Evolutionary conservation across 192 early-diverging fungal genomes (phyloP).

Genomic region (Coemansia pectinata): DNA sequence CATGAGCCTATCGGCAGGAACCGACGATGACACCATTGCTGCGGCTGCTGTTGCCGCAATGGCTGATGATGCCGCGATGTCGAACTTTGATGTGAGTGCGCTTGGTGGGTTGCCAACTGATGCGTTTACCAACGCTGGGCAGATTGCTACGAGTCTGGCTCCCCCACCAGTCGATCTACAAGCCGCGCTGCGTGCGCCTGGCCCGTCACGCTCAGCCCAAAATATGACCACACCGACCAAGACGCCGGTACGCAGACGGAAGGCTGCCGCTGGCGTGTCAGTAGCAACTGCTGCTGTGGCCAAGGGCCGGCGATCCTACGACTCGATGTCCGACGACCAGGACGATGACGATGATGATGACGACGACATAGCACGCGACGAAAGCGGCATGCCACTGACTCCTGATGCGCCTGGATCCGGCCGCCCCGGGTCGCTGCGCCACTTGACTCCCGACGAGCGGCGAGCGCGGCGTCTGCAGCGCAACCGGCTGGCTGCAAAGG

Average conservation of each 20-base stretch:
- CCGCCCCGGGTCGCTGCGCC: slow-evolving; percentile 48
- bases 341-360: slow-evolving; percentile 11
- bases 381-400: slow-evolving; percentile 47
- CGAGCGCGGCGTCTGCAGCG: slow-evolving; percentile 72
- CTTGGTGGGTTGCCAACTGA: slow-evolving; percentile 23
- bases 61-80: slow-evolving; percentile 8
- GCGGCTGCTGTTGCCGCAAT: neutral
- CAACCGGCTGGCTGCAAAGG: slow-evolving; percentile 80
- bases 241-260: slow-evolving; percentile 9
- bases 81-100: slow-evolving; percentile 13
- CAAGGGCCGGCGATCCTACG: slow-evolving; percentile 8
- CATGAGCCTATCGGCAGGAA: slow-evolving; percentile 1
- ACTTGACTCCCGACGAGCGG: slow-evolving; percentile 68
- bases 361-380: neutral
- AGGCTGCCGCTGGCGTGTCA: slow-evolving; percentile 12
- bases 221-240: neutral
- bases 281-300: slow-evolving; percentile 10
- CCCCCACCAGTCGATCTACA: neutral
- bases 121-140: slow-evolving; percentile 9
- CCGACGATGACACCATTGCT: slow-evolving; percentile 2
- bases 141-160: neutral
- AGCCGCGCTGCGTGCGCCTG: neutral
- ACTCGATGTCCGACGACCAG: slow-evolving; percentile 25
- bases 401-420: slow-evolving; percentile 55
- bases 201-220: neutral